These are phyloP conservation scores for Austroboletus eburneus DNA, from an alignment of 768 basidiomycete species.

Conservation along the genomic window DNA sequence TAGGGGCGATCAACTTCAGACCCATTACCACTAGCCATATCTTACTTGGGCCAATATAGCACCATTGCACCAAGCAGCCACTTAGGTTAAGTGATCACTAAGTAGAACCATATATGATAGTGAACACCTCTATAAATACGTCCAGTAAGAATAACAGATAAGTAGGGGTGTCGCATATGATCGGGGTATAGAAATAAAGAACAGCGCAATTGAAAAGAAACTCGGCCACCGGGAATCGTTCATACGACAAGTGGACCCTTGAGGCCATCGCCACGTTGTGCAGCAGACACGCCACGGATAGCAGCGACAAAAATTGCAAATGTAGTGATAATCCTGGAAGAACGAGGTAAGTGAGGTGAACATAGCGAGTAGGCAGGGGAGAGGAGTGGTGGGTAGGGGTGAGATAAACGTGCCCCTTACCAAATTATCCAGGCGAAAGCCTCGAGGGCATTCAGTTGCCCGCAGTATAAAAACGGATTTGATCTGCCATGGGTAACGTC, in stretches of 20 bases:
- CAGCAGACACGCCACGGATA: constrained; percentile 53
- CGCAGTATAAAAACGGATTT: constrained; percentile 58
- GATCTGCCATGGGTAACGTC: too few relatives aligned
- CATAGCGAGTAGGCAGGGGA: too few relatives aligned
- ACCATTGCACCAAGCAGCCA: too few relatives aligned
- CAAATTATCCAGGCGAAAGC: constrained; percentile 75
- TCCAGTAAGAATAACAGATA: background rate
- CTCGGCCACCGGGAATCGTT: background rate
- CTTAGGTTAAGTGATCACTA: too few relatives aligned
- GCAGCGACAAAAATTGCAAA: constrained; percentile 56
- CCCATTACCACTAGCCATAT: too few relatives aligned
- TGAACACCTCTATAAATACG: too few relatives aligned
- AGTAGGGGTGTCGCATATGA: constrained; percentile 15
- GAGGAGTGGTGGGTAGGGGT: too few relatives aligned
- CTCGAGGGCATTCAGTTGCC: constrained; percentile 70
- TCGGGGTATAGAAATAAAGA: background rate
- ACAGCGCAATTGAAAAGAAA: constrained; percentile 2
- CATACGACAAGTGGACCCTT: constrained; percentile 49
- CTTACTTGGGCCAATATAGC: too few relatives aligned
- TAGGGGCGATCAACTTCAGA: too few relatives aligned
- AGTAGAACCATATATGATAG: too few relatives aligned
- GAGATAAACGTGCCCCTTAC: constrained; percentile 39
- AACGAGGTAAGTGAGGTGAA: background rate
- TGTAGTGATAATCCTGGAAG: constrained; percentile 57
- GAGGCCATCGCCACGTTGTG: constrained; percentile 65